Conservation (phyloP, 176 grass and related monocot genomes). For the Hordeum marinum region DNA sequence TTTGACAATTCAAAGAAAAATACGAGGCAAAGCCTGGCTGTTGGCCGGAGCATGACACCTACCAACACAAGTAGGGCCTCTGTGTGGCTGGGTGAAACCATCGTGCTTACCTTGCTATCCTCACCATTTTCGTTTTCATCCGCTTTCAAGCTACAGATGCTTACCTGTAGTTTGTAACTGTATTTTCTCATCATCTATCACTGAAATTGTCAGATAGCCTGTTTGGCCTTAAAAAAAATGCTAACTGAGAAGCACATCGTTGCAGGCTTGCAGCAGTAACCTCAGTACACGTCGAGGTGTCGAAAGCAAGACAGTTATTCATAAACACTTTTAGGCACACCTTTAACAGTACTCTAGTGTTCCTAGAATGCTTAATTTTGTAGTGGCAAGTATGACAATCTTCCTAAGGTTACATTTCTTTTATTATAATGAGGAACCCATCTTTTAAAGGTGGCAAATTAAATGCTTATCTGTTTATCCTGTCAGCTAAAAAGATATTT, state of each 20-base stretch:
- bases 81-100: background rate
- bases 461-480: slow-evolving; percentile 7
- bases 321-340: background rate
- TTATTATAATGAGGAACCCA: background rate
- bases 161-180: background rate
- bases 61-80: background rate
- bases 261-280: background rate
- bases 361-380: background rate
- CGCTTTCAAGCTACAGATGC: background rate
- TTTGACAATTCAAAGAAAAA: background rate
- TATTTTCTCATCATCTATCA: background rate
- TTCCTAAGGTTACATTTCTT: background rate
- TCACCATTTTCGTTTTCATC: background rate
- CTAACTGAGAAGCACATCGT: background rate
- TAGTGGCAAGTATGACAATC: background rate
- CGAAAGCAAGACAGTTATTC: background rate
- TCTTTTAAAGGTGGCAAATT: background rate
- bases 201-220: background rate
- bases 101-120: background rate
- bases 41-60: background rate
- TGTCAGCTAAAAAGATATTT: background rate
- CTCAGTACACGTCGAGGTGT: background rate
- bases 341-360: background rate
- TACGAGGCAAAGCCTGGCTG: background rate
- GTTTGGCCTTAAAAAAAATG: background rate